A percentile compares a stretch with the other conserved stretches of the same genome.
Evolutionary conservation across 2,329 filamentous ascomycete species (phyloP).

Genomic region (Aspergillus neoniger): DNA sequence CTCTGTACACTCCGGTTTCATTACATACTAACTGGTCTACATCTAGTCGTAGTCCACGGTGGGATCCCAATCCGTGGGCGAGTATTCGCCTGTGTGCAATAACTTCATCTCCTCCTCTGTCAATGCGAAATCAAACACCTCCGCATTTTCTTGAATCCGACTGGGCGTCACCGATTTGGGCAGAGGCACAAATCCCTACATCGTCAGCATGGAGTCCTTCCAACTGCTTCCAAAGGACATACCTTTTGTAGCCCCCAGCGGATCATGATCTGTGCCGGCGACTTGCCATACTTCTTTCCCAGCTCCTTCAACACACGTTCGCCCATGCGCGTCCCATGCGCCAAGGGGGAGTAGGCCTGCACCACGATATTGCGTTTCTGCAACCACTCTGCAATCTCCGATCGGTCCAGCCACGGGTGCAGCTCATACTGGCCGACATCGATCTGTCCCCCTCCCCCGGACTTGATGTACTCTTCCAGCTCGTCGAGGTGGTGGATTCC

Average conservation of each 20-base stretch:
- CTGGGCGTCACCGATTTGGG: slow-evolving; percentile 62
- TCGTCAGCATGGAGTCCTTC: slow-evolving; percentile 5
- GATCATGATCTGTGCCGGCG: slow-evolving; percentile 72
- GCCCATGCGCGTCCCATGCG: slow-evolving; percentile 68
- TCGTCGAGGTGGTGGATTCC: slow-evolving; percentile 74
- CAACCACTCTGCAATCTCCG: slow-evolving; percentile 67
- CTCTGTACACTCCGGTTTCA: background rate
- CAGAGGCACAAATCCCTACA: slow-evolving; percentile 62
- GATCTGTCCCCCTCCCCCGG: slow-evolving; percentile 63
- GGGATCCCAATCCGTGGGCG: slow-evolving; percentile 62
- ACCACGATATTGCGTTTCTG: slow-evolving; percentile 67
- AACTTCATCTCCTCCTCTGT: slow-evolving; percentile 58
- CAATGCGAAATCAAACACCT: slow-evolving; percentile 64
- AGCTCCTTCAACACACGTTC: slow-evolving; percentile 65
- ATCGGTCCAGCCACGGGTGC: slow-evolving; percentile 78
- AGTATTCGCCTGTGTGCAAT: slow-evolving; percentile 59
- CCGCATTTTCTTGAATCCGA: slow-evolving; percentile 62
- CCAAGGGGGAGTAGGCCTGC: slow-evolving; percentile 79
- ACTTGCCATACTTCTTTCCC: slow-evolving; percentile 68
- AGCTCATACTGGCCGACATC: slow-evolving; percentile 80
- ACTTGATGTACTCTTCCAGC: slow-evolving; percentile 56
- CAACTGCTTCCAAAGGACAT: slow-evolving; percentile 44
- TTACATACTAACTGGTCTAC: background rate
- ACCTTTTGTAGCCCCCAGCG: slow-evolving; percentile 79
- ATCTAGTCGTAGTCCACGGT: slow-evolving; percentile 36